Conservation (phyloP, 306 rosid species). For the Inga leiocalycina region DNA sequence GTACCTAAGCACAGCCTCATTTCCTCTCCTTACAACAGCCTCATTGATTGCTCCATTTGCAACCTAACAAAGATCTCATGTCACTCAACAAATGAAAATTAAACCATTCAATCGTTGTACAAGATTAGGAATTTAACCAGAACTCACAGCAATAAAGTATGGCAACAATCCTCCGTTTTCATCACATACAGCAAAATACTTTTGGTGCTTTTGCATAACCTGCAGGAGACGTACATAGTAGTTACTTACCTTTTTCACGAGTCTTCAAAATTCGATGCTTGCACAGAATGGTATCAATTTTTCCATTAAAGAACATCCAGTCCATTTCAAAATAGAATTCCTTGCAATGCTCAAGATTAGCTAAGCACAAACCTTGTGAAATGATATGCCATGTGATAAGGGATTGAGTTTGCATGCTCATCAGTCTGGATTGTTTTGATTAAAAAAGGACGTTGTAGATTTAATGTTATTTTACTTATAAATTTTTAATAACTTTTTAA, state of each 20-base stretch:
- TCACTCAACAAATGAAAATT: slow-evolving; percentile 25
- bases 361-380: neutral
- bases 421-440: neutral
- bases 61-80: slow-evolving; percentile 52
- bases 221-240: slow-evolving; percentile 38
- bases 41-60: slow-evolving; percentile 88
- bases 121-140: slow-evolving; percentile 24
- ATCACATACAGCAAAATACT: slow-evolving; percentile 77
- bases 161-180: slow-evolving; percentile 69
- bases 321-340: neutral
- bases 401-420: neutral
- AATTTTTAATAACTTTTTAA: neutral
- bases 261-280: slow-evolving; percentile 20
- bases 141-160: slow-evolving; percentile 86
- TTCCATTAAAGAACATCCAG: neutral
- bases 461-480: neutral
- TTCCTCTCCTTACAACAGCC: slow-evolving; percentile 76
- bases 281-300: neutral
- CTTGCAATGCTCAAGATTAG: neutral
- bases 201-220: slow-evolving; percentile 99
- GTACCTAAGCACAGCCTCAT: slow-evolving; percentile 95
- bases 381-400: neutral
- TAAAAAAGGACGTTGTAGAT: neutral
- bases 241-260: slow-evolving; percentile 27
- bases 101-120: slow-evolving; percentile 18